These are phyloP conservation scores for Yamagishiella unicocca DNA, from an alignment of 139 green algal species.

Conservation along the genomic window DNA sequence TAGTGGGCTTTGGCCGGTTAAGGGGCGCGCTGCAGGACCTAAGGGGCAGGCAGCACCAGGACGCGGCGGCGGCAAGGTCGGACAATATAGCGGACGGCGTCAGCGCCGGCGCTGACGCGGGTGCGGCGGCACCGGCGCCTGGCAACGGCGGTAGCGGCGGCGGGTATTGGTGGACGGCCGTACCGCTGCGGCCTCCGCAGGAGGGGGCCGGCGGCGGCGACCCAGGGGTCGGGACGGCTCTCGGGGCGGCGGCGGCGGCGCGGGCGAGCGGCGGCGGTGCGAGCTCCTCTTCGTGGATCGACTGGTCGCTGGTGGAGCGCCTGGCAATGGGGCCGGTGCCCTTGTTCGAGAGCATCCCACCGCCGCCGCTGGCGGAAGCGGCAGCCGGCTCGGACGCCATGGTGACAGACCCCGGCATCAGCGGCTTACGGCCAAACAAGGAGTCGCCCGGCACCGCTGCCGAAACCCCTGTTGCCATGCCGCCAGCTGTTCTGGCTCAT, in stretches of 20 bases:
- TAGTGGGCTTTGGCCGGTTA: conserved; percentile 5
- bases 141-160: not conserved
- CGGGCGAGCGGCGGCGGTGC: not conserved
- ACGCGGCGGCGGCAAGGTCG: not conserved
- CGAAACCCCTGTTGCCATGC: no score
- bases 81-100: no score
- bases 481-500: no score
- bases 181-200: no score
- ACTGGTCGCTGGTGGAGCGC: not conserved
- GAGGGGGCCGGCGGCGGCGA: not conserved
- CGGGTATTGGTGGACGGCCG: no score
- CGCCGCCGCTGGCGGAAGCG: no score
- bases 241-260: not conserved
- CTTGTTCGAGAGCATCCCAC: no score
- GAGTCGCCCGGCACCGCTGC: no score
- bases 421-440: no score
- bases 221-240: not conserved
- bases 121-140: not conserved
- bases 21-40: not conserved
- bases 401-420: no score
- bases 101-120: not conserved
- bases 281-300: not conserved
- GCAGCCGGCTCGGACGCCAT: no score
- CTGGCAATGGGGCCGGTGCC: not conserved
- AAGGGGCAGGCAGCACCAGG: no score